Evolutionary conservation across 345 rosid species (phyloP), one percentile per base, ranked within the genome.

Genomic region (Melaleuca quinquenervia): DNA sequence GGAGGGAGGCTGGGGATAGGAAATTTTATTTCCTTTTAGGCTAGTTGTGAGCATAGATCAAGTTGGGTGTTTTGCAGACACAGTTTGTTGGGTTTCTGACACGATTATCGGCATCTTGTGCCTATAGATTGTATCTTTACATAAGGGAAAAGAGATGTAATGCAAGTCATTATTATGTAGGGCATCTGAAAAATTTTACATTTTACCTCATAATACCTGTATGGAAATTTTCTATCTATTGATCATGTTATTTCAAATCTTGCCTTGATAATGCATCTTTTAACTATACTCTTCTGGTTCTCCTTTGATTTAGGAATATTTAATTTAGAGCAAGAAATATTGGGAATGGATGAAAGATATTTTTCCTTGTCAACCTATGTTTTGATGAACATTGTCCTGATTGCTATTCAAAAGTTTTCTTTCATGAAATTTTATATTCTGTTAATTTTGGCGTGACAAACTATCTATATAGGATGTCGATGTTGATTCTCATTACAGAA

Each of bases 401-500:
- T 64, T 32, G 78, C 24, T 32, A 32, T 70, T 32, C 48, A 20
- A 70, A 70, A 32, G 78, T 70, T 70, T 8, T 64, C 76, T 53
- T 82, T 64, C 4, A n/a, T 53, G 44, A 36, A 82, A 50, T 85
- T 53, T 24, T 52, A 16, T 48, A 82, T 54, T 82, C 49, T 60
- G 27, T 52, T 54, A 6, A 56, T 12, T 53, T 24, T 54, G 84
- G 52, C 50, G 11, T 50, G 78, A 36, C 87, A 84, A 62, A 70
- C 36, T 64, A 64, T 32, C 80, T 89, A 5, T 89, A 85, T 87
- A 97, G 99, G 98, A 92, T 84, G 86, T 94, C 84, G 95, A 96
- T 89, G 91, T 97, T 86, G 93, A 94, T 88, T 85, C 92, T 83
- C 92, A 92, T 76, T 96, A 95, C 86, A 93, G 89, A 91, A 91